Evolutionary conservation across 371 early-diverging fungal genomes (phyloP), one percentile per base, ranked within the genome.

Genomic region (Zopfochytrium polystomum): DNA sequence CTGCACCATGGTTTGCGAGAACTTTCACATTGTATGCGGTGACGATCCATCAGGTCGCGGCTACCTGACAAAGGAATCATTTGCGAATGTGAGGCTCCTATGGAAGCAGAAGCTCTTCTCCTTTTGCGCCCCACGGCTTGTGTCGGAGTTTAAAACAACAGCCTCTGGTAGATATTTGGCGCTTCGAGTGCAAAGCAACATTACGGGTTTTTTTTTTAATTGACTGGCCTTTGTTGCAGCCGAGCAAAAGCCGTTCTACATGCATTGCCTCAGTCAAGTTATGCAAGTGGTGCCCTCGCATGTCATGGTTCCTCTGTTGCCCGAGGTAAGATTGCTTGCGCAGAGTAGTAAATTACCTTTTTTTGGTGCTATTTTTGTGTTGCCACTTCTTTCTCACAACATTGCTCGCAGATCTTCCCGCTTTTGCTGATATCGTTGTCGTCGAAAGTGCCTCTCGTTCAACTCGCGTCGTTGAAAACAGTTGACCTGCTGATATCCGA

Each of bases 41-140:
- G 55, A 62, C 27, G 62, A 62, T 26, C 46, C 55, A 11, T 54
- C 62, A 26, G 46, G 55, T 52, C 18, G 42, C 38, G 46, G 30
- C 29, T 30, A 80, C 83, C 75, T 95, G 46, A 88, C 88, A 52
- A 85, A 84, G 55, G 65, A 78, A 20, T 78, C 85, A 0, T 88
- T 88, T 78, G 90, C 88, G 0, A 78, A 78, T 11, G 70, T 85
- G 13, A 76, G 88, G 85, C 74, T 89, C 25, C 70, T 95, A 25
- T 85, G 87, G 70, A 88, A 88, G 68, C 94, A 94, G 68, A 77
- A 88, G 15, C 85, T 93, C 65, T 94, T 91, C 70, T 81, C 83
- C 18, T 67, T 65, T 45, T 71, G 71, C 50, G 34, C 74, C 25
- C 92, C 96, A 9, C 75, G 74, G 30, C 70, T 95, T 9, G 80